Conservation (phyloP, 2,329 filamentous ascomycete genomes). For the Ramularia collo-cygni region DNA sequence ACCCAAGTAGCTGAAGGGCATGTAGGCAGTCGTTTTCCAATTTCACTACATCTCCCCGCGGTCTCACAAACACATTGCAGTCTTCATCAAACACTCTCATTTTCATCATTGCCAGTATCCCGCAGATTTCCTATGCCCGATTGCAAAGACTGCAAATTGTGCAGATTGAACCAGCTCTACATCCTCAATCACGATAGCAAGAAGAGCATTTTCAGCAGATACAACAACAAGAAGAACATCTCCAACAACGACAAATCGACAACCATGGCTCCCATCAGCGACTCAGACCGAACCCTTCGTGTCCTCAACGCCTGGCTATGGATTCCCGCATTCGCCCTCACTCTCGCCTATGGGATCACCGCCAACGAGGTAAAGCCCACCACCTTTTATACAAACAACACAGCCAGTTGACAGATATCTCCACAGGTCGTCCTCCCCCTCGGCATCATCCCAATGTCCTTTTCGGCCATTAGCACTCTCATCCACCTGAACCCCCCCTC, state of each 20-base stretch:
- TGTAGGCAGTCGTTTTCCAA: too few species aligned
- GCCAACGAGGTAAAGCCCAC: conserved; percentile 4
- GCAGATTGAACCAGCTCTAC: conserved; percentile 10
- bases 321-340: conserved; percentile 14
- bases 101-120: too few species aligned
- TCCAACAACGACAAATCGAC: not conserved
- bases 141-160: conserved; percentile 6
- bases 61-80: too few species aligned
- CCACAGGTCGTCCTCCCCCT: not conserved
- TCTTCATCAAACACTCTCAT: too few species aligned
- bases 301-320: conserved; percentile 10
- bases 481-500: too few species aligned
- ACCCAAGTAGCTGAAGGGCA: too few species aligned
- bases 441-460: too few species aligned
- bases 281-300: conserved; percentile 13
- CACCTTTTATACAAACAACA: conserved; percentile 8
- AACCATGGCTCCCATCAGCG: not conserved
- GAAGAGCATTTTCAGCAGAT: too few species aligned
- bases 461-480: too few species aligned
- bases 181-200: conserved; percentile 6
- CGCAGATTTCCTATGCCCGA: conserved; percentile 1
- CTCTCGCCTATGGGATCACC: conserved; percentile 15
- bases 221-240: not conserved
- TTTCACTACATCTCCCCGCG: too few species aligned
- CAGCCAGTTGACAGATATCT: not conserved